Conservation (phyloP, 257 asterid genomes). For the Linderniella brevidens region DNA sequence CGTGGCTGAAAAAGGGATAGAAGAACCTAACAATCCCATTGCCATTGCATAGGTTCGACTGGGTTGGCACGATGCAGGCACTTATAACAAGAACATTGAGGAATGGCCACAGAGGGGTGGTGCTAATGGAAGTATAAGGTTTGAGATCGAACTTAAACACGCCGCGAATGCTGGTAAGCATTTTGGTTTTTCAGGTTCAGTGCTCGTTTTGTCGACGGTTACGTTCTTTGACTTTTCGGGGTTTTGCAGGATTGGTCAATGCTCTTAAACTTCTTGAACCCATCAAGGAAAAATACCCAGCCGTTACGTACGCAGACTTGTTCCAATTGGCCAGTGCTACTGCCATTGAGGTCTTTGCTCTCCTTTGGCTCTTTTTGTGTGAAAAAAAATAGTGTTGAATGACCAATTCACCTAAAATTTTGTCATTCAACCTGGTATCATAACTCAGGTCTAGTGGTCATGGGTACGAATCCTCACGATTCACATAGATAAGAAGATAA, state of each 20-base stretch:
- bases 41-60: conserved; percentile 49
- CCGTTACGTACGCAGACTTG: conserved; percentile 72
- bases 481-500: too few relatives aligned
- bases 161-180: conserved; percentile 88
- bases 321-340: conserved; percentile 97
- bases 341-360: conserved; percentile 58
- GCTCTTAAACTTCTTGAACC: conserved; percentile 95
- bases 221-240: conserved; percentile 23
- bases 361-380: conserved; percentile 1
- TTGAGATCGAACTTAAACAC: conserved; percentile 78
- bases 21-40: neutral
- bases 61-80: conserved; percentile 99
- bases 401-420: too few relatives aligned
- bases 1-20: neutral
- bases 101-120: conserved; percentile 98
- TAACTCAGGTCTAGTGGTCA: conserved; percentile 2
- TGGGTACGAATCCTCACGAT: conserved; percentile 11
- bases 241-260: conserved; percentile 68
- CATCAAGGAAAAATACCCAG: conserved; percentile 80
- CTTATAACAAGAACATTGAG: conserved; percentile 70
- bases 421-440: too few relatives aligned
- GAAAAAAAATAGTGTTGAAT: neutral
- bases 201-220: neutral
- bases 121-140: conserved; percentile 94
- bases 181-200: conserved; percentile 3